A percentile compares a stretch with the other conserved stretches of the same genome.
These are phyloP conservation scores for Boletus rubescentipes DNA, from an alignment of 768 basidiomycete genomes.

Conservation along the genomic window DNA sequence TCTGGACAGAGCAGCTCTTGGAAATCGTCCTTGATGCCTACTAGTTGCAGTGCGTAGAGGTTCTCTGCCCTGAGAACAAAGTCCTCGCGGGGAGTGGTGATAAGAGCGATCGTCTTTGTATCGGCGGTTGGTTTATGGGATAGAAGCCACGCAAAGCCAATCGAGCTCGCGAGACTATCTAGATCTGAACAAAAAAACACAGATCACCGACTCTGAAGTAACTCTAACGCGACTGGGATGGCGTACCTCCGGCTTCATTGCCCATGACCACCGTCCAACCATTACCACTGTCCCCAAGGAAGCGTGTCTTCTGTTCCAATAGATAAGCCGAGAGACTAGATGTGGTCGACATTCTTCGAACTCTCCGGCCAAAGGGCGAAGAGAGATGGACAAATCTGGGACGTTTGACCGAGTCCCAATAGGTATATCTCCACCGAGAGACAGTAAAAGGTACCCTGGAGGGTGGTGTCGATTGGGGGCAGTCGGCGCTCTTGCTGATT, in stretches of 20 bases:
- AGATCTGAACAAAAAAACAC: conserved; percentile 58
- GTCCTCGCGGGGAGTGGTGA: conserved; percentile 67
- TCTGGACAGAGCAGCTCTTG: conserved; percentile 64
- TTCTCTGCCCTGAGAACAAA: conserved; percentile 87
- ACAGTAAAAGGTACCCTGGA: background rate
- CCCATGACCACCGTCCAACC: conserved; percentile 91
- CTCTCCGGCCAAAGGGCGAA: background rate
- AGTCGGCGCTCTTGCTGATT: background rate
- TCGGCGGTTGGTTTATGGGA: conserved; percentile 35
- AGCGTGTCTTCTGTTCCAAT: conserved; percentile 51
- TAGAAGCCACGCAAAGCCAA: conserved; percentile 79
- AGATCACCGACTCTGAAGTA: background rate
- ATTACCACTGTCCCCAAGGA: conserved; percentile 53
- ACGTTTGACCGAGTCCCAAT: background rate
- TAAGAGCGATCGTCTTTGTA: conserved; percentile 64
- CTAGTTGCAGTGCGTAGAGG: conserved; percentile 64
- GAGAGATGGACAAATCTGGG: background rate
- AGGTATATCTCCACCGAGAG: background rate
- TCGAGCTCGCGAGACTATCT: conserved; percentile 83
- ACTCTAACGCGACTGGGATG: background rate
- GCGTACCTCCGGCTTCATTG: conserved; percentile 91
- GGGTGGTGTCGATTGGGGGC: background rate
- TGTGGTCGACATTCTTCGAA: conserved; percentile 22
- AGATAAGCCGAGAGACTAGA: conserved; percentile 41
- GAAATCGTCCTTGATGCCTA: conserved; percentile 49